These are phyloP conservation scores for Suillus alpinus DNA, from an alignment of 768 basidiomycete genomes.

Conservation along the genomic window DNA sequence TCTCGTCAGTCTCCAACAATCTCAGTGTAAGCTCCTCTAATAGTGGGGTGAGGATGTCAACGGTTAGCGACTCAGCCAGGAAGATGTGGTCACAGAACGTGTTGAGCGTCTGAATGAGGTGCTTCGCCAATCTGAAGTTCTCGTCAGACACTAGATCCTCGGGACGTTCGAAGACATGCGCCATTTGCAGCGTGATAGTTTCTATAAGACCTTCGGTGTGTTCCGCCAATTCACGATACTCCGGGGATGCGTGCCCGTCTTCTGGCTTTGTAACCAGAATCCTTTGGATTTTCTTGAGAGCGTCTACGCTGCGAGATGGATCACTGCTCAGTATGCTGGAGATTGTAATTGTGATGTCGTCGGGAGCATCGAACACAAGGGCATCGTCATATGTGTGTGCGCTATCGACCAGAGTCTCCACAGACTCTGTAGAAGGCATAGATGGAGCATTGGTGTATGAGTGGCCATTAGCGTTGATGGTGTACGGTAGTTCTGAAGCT, in stretches of 20 bases:
- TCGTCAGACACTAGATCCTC: constrained; percentile 70
- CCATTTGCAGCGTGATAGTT: constrained; percentile 88
- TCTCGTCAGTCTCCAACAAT: constrained; percentile 92
- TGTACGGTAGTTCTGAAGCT: constrained; percentile 30
- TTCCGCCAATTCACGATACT: constrained; percentile 76
- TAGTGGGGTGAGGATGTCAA: constrained; percentile 81
- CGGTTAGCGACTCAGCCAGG: constrained; percentile 83
- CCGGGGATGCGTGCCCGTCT: constrained; percentile 60
- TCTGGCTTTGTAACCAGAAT: constrained; percentile 78
- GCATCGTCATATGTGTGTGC: constrained; percentile 24
- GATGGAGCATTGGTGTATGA: constrained; percentile 13
- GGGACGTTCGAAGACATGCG: constrained; percentile 83
- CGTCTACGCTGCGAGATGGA: constrained; percentile 82
- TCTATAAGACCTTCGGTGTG: constrained; percentile 84
- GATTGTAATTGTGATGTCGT: constrained; percentile 77
- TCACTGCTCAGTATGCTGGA: constrained; percentile 89
- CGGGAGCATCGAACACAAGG: constrained; percentile 24
- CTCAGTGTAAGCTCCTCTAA: constrained; percentile 89
- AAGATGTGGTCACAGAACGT: constrained; percentile 90
- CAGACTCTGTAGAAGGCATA: constrained; percentile 20
- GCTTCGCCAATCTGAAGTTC: constrained; percentile 93
- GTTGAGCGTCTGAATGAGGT: constrained; percentile 94
- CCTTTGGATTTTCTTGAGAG: constrained; percentile 89
- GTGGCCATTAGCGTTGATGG: constrained; percentile 17
- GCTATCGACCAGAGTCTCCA: constrained; percentile 34